Base-by-base conservation (phyloP, 345 rosid species). In the Sonneratia alba region DNA sequence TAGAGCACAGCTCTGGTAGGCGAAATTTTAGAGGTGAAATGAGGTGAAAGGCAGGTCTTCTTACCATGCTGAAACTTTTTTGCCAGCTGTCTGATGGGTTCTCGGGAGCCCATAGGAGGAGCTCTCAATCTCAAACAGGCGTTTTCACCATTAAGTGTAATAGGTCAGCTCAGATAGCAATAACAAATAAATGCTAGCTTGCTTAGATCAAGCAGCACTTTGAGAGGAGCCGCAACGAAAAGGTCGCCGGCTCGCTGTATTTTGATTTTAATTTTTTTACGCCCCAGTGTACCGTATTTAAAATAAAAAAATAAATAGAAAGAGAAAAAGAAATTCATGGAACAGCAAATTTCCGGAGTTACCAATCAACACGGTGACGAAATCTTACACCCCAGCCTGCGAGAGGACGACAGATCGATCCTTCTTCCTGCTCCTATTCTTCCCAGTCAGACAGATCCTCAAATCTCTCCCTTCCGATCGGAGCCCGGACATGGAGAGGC, bases 1-100 rank as follows among this genome's bases (percentile, higher is more conserved):
- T 27, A 0, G 32, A 27, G 32, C 32, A 27, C 32, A 27, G 32
- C 32, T 27, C 32, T 27, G 32, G 32, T 27, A 27, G 32, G 76
- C 15, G 83, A 87, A 75, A 94, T 94, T 97, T 94, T 82, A 22
- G 96, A 88, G 84, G 90, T 89, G 97, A 77, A 79, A 27, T 71
- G 87, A 91, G 82, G 95, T 91, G 77, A 94, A 87, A 74, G 98
- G 96, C 27, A 97, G 98, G 15, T 94, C 97, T 27, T 77, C 86
- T 27, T 94, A 94, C 64, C 96, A 97, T 48, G 89, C 96, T 6
- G 98, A 97, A 74, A 94, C 98, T 72, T 91, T 72, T 91, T 77
- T 53, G 97, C 97, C 19, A 93, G 89, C 32, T 27, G 32, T 27
- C 32, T 0, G 96, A 89, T 57, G 97, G 97, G 34, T 83, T 27